Percentiles rank a stretch among this genome's conserved stretches.
Evolutionary conservation across 768 basidiomycete species (phyloP).

Genomic region (Gloeopeniophorella convolvens): DNA sequence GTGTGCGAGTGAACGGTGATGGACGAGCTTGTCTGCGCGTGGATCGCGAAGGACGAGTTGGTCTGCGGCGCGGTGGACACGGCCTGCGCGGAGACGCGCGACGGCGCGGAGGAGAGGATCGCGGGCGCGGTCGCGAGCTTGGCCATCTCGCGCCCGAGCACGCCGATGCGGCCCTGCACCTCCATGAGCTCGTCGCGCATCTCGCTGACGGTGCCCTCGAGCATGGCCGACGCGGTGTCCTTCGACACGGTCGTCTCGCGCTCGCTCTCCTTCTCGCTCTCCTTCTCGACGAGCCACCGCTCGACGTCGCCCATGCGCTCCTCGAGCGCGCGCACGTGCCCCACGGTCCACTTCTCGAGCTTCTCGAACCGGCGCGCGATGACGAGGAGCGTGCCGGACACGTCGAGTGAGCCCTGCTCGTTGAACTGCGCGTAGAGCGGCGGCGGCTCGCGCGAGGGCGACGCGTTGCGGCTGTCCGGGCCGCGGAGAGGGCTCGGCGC

Average conservation of each 20-base stretch:
- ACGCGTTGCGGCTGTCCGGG: slow-evolving; percentile 34
- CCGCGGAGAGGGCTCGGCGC: slow-evolving; percentile 60
- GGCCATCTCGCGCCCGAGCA: slow-evolving; percentile 76
- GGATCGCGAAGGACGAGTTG: slow-evolving; percentile 43
- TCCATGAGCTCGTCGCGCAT: slow-evolving; percentile 67
- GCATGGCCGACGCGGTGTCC: slow-evolving; percentile 20
- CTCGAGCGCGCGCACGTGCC: slow-evolving; percentile 83
- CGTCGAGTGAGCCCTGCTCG: slow-evolving; percentile 62
- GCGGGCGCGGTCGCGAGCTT: slow-evolving; percentile 52
- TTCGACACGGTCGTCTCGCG: slow-evolving; percentile 14
- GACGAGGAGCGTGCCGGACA: slow-evolving; percentile 64
- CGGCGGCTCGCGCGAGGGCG: slow-evolving; percentile 53
- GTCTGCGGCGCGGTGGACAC: slow-evolving; percentile 41
- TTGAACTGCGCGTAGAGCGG: slow-evolving; percentile 77
- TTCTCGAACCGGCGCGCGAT: slow-evolving; percentile 83
- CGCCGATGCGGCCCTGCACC: slow-evolving; percentile 66
- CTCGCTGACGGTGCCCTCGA: slow-evolving; percentile 40
- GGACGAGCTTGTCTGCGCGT: slow-evolving; percentile 23
- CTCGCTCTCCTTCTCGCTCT: slow-evolving; percentile 50
- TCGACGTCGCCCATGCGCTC: slow-evolving; percentile 92
- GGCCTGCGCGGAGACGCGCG: slow-evolving; percentile 38
- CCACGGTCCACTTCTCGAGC: slow-evolving; percentile 84
- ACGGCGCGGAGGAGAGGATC: slow-evolving; percentile 47
- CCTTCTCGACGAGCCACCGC: slow-evolving; percentile 81
- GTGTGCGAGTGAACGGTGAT: slow-evolving; percentile 26